Conservation (phyloP, 306 rosid species). For the Acacia crassicarpa region DNA sequence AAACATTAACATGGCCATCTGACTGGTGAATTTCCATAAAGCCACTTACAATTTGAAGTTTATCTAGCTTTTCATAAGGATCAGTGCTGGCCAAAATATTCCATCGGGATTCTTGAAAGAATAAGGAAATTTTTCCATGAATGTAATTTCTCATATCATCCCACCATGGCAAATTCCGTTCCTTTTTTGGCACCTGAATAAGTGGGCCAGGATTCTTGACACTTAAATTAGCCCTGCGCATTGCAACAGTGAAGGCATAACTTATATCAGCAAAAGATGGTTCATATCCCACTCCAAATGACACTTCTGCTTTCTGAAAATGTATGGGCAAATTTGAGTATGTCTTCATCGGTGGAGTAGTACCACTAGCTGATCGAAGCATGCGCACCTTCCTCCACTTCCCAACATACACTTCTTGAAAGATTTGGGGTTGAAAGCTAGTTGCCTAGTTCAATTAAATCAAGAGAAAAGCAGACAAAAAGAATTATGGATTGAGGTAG, state of each 20-base stretch:
- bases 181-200: slow-evolving; percentile 74
- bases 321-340: slow-evolving; percentile 75
- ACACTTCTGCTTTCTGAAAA: slow-evolving; percentile 79
- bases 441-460: slow-evolving; percentile 76
- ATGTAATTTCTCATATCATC: slow-evolving; percentile 96
- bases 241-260: slow-evolving; percentile 92
- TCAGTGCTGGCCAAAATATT: slow-evolving; percentile 80
- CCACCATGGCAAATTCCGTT: slow-evolving; percentile 99
- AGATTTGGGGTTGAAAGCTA: slow-evolving; percentile 91
- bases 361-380: slow-evolving; percentile 98
- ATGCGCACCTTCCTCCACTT: slow-evolving; percentile 90
- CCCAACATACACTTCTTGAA: slow-evolving; percentile 87
- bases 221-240: slow-evolving; percentile 96
- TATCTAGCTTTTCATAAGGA: slow-evolving; percentile 96
- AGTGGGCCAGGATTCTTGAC: slow-evolving; percentile 56
- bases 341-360: slow-evolving; percentile 95
- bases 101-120: slow-evolving; percentile 75
- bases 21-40: slow-evolving; percentile 88
- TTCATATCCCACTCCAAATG: slow-evolving; percentile 97
- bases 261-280: slow-evolving; percentile 91
- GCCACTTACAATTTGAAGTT: slow-evolving; percentile 67
- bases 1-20: slow-evolving; percentile 76
- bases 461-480: slow-evolving; percentile 34
- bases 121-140: slow-evolving; percentile 77
- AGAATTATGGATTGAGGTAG: slow-evolving; percentile 17